phyloP scores from a whole-genome alignment of 192 early-diverging fungal genomes.

The Linnemannia hyalina region DNA sequence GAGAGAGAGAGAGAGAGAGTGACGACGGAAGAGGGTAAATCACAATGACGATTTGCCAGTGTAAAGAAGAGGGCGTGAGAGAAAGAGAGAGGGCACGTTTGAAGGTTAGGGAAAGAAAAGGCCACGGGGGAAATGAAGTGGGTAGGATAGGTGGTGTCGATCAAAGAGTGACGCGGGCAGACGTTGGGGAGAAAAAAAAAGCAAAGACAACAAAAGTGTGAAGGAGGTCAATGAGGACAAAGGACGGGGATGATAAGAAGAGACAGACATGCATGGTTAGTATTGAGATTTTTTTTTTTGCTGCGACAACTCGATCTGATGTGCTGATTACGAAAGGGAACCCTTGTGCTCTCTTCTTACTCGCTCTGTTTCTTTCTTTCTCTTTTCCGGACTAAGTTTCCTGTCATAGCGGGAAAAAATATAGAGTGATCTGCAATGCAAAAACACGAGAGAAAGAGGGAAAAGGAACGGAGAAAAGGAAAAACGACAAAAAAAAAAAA shows the following conservation, averaged over 20 bases:
- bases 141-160: not conserved
- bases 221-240: not conserved
- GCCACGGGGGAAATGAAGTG: not conserved
- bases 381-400: not conserved
- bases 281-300: not conserved
- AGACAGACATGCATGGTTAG: not conserved
- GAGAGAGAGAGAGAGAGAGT: not conserved
- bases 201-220: not conserved
- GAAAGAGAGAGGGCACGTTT: not conserved
- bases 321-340: not conserved
- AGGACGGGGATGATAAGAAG: not conserved
- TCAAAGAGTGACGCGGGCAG: not conserved
- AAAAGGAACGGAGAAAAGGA: not conserved
- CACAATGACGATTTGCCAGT: not conserved
- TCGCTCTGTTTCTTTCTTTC: not conserved
- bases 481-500: conserved; percentile 1
- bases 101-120: not conserved
- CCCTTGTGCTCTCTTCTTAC: not conserved
- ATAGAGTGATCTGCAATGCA: not conserved
- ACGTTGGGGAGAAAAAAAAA: not conserved
- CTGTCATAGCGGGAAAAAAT: not conserved
- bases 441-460: not conserved
- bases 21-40: not conserved
- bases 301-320: not conserved
- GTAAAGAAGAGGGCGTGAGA: not conserved